Evolutionary conservation across 2,329 filamentous ascomycete species (phyloP).

Genomic region (Rhynchosporium graminicola): DNA sequence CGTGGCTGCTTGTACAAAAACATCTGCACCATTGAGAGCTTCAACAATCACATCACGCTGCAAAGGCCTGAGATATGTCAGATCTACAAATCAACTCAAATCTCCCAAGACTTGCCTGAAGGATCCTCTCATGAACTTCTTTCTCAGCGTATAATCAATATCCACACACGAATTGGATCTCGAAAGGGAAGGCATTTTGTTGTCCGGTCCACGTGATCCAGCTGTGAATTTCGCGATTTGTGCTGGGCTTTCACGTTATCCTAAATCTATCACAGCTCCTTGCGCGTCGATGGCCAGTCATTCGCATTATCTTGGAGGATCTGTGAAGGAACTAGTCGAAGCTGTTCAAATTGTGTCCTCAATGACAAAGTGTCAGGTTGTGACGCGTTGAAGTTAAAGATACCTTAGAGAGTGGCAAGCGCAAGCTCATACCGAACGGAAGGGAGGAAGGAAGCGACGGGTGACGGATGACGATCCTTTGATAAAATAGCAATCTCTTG

Average conservation of each 20-base stretch:
- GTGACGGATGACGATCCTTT: too few relatives aligned
- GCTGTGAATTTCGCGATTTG: not conserved
- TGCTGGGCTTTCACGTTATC: not conserved
- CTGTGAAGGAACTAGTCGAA: not conserved
- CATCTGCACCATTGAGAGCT: slow-evolving; percentile 80
- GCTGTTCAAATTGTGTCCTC: not conserved
- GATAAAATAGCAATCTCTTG: too few relatives aligned
- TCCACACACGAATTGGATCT: slow-evolving; percentile 57
- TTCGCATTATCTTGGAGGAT: not conserved
- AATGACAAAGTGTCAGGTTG: not conserved
- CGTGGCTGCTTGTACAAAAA: slow-evolving; percentile 89
- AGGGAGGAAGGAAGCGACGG: too few relatives aligned
- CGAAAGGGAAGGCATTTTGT: slow-evolving; percentile 42
- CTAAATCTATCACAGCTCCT: not conserved
- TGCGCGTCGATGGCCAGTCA: not conserved
- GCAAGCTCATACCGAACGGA: too few relatives aligned
- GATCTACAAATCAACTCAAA: not conserved
- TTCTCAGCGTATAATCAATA: slow-evolving; percentile 72
- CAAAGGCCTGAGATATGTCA: slow-evolving; percentile 58
- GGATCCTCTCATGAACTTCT: slow-evolving; percentile 71
- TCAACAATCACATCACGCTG: slow-evolving; percentile 87
- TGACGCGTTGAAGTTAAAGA: not conserved
- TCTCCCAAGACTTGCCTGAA: slow-evolving; percentile 60
- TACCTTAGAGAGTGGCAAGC: too few relatives aligned
- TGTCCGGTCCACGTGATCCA: not conserved